phyloP scores from a whole-genome alignment of 257 asterid species.

The Solanum clarkiae region DNA sequence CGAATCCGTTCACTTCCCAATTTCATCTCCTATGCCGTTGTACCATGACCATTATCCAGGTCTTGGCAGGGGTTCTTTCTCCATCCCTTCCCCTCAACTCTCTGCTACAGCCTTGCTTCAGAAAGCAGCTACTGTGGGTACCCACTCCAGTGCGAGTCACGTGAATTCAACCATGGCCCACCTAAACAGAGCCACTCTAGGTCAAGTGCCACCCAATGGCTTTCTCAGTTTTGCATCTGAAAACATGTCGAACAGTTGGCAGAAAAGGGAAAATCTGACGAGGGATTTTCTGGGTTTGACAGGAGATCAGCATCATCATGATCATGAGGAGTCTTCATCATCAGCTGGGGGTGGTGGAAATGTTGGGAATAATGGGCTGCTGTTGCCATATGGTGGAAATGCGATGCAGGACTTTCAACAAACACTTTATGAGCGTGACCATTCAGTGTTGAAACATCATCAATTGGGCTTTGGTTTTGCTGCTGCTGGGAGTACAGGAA shows the following conservation, averaged over 20 bases:
- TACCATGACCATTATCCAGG: conserved; percentile 17
- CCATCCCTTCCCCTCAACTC: conserved; percentile 26
- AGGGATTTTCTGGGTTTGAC: conserved; percentile 73
- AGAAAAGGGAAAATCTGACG: conserved; percentile 46
- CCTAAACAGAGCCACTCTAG: conserved; percentile 18
- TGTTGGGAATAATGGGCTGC: neutral
- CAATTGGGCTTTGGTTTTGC: conserved; percentile 34
- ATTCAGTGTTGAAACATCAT: conserved; percentile 28
- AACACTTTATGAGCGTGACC: conserved; percentile 23
- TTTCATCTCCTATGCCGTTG: conserved; percentile 15
- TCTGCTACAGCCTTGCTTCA: conserved; percentile 78
- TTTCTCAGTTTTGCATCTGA: conserved; percentile 3
- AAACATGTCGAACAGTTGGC: conserved; percentile 28
- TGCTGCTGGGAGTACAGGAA: conserved; percentile 18
- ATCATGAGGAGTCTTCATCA: neutral
- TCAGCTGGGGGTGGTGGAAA: conserved; percentile 2
- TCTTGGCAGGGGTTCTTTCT: neutral
- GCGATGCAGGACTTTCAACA: neutral
- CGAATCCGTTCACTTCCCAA: conserved; percentile 30
- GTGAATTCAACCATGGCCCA: conserved; percentile 56
- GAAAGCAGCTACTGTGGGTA: conserved; percentile 45
- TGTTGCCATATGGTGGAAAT: neutral
- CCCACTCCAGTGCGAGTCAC: conserved; percentile 18
- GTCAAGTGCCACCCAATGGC: conserved; percentile 24
- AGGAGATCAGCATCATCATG: conserved; percentile 25